Percentiles rank a stretch among this genome's conserved stretches.
These are phyloP conservation scores for Cyberlindnera xishuangbannaensis DNA, from an alignment of 805 yeast genomes.

Conservation along the genomic window DNA sequence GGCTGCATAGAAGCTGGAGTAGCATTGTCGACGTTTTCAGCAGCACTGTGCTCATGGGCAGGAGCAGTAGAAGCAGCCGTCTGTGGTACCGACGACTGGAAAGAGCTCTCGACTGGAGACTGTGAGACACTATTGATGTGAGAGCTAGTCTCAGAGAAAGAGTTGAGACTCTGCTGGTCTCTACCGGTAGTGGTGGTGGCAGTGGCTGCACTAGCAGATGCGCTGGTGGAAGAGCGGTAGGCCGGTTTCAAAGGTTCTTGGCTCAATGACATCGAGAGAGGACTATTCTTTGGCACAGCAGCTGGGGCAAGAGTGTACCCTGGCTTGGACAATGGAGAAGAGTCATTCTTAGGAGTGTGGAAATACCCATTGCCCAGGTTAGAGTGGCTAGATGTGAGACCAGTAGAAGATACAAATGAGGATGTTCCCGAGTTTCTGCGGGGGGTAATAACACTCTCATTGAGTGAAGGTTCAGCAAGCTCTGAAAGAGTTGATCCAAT, in stretches of 20 bases:
- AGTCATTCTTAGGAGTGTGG: slow-evolving; percentile 7
- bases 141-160: slow-evolving; percentile 14
- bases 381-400: slow-evolving; percentile 6
- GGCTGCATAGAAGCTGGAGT: too few species aligned
- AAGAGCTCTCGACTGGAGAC: slow-evolving; percentile 5
- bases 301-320: slow-evolving; percentile 15
- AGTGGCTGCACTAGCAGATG: slow-evolving; percentile 13
- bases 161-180: slow-evolving; percentile 7
- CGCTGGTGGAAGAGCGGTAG: too few species aligned
- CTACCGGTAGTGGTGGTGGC: slow-evolving; percentile 1
- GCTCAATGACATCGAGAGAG: slow-evolving; percentile 24
- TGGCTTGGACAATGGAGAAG: slow-evolving; percentile 7
- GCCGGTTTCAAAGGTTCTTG: slow-evolving; percentile 33
- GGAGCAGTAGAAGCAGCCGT: too few species aligned
- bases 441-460: slow-evolving; percentile 8
- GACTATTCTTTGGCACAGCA: slow-evolving; percentile 2
- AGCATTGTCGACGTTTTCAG: too few species aligned
- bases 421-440: slow-evolving; percentile 19
- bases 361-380: slow-evolving; percentile 5
- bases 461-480: too few species aligned
- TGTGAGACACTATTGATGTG: slow-evolving; percentile 12
- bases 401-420: slow-evolving; percentile 16
- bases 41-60: too few species aligned
- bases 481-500: too few species aligned
- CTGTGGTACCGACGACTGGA: slow-evolving; percentile 7